phyloP scores from a whole-genome alignment of 31 red algal species.

The Odonthalia washingtoniensis region DNA sequence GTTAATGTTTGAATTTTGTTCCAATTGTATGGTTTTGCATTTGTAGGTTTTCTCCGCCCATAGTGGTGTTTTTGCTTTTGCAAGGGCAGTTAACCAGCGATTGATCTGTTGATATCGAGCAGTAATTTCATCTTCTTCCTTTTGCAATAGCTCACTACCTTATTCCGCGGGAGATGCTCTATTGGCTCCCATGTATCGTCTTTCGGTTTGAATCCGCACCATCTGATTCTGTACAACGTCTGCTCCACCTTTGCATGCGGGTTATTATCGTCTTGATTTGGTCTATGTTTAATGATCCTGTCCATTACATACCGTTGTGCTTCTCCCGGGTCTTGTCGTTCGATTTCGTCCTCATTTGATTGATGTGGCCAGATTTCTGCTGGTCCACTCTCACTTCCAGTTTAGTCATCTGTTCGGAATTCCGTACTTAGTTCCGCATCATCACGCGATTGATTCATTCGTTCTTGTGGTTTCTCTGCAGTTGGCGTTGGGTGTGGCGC shows the following conservation, averaged over 20 bases:
- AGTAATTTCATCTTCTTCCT: not conserved
- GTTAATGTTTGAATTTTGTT: too few relatives aligned
- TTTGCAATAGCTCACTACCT: not conserved
- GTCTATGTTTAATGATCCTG: not conserved
- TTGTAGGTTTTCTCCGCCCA: too few relatives aligned
- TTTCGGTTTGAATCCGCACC: not conserved
- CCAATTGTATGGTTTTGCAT: too few relatives aligned
- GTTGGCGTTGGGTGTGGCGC: too few relatives aligned
- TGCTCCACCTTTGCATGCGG: too few relatives aligned
- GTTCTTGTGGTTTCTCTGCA: not conserved
- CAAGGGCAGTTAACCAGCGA: too few relatives aligned
- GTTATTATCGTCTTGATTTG: not conserved
- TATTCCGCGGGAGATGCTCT: not conserved
- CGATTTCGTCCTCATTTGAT: too few relatives aligned
- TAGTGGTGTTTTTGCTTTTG: too few relatives aligned
- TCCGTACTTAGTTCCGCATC: not conserved
- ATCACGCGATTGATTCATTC: not conserved
- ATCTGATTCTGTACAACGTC: not conserved
- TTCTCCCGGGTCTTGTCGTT: too few relatives aligned
- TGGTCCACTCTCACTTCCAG: too few relatives aligned
- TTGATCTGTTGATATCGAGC: not conserved
- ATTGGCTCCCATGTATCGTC: not conserved
- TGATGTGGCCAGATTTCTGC: too few relatives aligned
- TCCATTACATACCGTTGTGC: not conserved
- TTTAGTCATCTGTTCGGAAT: too few relatives aligned